Evolutionary conservation across 2,329 filamentous ascomycete species (phyloP).

Genomic region (Coniochaeta sp.): DNA sequence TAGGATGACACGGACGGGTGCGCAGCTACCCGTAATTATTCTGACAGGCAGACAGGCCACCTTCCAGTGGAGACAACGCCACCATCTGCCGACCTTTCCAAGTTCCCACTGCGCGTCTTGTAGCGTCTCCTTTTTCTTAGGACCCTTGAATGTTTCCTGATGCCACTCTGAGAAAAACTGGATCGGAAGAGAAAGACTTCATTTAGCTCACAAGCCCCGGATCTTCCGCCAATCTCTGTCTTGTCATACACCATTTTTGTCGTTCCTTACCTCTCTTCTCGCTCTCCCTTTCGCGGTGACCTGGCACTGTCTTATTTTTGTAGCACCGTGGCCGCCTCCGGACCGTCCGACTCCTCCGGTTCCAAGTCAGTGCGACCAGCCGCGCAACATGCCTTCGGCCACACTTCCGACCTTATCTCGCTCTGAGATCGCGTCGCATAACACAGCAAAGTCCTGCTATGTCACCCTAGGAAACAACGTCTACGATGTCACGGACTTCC

Average conservation of each 20-base stretch:
- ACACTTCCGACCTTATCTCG: constrained; percentile 77
- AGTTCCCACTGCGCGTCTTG: background rate
- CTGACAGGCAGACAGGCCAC: background rate
- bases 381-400: constrained; percentile 55
- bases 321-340: background rate
- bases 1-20: no score
- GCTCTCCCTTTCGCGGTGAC: background rate
- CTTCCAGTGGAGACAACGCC: constrained; percentile 5
- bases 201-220: background rate
- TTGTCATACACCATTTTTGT: background rate
- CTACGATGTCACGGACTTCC: constrained; percentile 89
- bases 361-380: background rate
- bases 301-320: background rate
- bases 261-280: background rate
- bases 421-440: constrained; percentile 76
- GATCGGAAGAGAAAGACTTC: background rate
- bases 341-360: background rate
- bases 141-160: background rate
- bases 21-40: background rate
- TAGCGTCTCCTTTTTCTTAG: background rate
- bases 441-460: constrained; percentile 77
- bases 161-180: background rate
- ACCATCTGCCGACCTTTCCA: constrained; percentile 9
- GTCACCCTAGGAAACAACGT: constrained; percentile 86
- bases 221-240: background rate